Evolutionary conservation across 257 asterid genomes (phyloP), one percentile per base, ranked within the genome.

Genomic region (Penstemon barbatus): DNA sequence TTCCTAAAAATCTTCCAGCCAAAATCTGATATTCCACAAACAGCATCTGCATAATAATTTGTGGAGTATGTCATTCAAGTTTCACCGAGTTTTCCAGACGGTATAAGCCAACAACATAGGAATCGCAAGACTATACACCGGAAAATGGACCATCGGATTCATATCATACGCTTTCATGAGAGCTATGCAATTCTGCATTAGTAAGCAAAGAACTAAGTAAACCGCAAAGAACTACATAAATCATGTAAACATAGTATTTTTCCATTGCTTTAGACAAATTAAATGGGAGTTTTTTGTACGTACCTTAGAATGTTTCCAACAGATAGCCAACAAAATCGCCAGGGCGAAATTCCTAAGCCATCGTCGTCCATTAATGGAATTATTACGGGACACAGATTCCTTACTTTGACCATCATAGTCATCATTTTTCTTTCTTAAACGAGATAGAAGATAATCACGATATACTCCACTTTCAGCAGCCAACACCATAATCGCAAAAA

Each of bases 391-490:
- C 1, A 52, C 52, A 53, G 78, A 72, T 45, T 70, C 70, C 79
- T 65, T 78, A 18, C 49, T 38, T 43, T 61, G 75, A 63, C 61
- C 65, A 75, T 68, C 81, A 66, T 43, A 43, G 64, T 89, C 97
- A 63, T 94, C 97, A 38, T 86, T 87, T 65, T 94, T 91, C 86
- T 91, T 94, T 51, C 97, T 87, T 11, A 95, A 84, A 76, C 62
- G 67, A 57, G 92, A 88, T 43, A 87, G 83, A 79, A 69, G 74
- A 74, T 81, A 74, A 72, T 84, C 84, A 37, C 73, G 95, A 74
- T 81, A 68, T 5, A 80, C 48, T 41, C 92, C 95, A 59, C 82
- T 75, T 79, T 94, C 99, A 80, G 89, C 85, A 69, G 83, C 86
- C 64, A 94, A 65, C 37, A 68, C 83, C 59, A 78, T 68, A 40